Evolutionary conservation across 2,329 filamentous ascomycete species (phyloP).

Genomic region (Aureobasidium leucospermi): DNA sequence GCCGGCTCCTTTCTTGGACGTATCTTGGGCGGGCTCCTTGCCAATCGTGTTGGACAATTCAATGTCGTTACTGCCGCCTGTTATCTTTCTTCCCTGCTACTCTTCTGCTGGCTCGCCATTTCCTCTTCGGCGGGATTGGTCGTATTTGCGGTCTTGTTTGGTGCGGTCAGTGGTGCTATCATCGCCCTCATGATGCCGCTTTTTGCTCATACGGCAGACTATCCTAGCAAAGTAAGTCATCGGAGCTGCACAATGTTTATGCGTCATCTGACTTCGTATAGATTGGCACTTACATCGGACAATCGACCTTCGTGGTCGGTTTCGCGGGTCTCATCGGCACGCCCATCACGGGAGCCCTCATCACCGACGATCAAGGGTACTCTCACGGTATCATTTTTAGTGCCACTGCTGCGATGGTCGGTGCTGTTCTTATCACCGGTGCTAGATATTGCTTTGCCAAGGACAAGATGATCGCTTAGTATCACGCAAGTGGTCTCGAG

Average conservation of each 20-base stretch:
- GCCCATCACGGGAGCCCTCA: conserved; percentile 12
- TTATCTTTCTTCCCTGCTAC: conserved; percentile 11
- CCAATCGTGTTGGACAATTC: background rate
- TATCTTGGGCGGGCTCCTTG: conserved; percentile 45
- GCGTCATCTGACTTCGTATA: background rate
- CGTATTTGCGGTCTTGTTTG: conserved; percentile 2
- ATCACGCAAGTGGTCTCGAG: background rate
- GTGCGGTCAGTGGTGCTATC: conserved; percentile 10
- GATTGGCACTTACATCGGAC: conserved; percentile 12
- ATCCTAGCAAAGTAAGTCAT: background rate
- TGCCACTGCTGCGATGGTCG: background rate
- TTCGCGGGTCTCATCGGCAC: conserved; percentile 10
- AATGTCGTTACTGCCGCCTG: conserved; percentile 30
- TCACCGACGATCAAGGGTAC: background rate
- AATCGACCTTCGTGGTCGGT: background rate
- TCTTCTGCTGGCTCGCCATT: conserved; percentile 15
- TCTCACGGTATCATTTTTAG: background rate
- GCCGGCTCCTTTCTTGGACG: conserved; percentile 50
- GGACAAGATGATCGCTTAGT: background rate
- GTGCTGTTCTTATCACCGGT: background rate
- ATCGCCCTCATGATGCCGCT: background rate
- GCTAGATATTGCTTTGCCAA: background rate
- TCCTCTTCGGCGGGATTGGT: background rate
- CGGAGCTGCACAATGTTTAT: background rate
- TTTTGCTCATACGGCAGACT: background rate